Evolutionary conservation across 176 grass and related monocot species (phyloP), one percentile per base, ranked within the genome.

Genomic region (Musa schizocarpa): DNA sequence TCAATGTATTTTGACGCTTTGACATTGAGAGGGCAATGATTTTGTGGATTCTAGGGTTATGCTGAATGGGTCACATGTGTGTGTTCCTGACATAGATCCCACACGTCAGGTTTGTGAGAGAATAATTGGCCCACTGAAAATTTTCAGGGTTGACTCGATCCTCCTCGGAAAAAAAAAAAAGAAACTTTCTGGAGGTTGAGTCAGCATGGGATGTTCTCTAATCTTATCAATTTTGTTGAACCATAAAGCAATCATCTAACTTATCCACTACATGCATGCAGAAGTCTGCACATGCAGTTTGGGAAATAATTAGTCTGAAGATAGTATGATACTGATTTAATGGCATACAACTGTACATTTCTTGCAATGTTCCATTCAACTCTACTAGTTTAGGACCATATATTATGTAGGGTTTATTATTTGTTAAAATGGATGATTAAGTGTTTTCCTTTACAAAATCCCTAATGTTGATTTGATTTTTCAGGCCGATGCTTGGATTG

Each of bases 401-500:
- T n/a, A 50, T 11, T 8, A 50, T 9, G 3, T 49, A 20, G 7
- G 13, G 19, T 9, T n/a, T 50, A 11, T 2, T 21, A 9, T 50
- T 70, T 21, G 0, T n/a, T 27, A 1, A 65, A 13, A 25, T 70
- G 34, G 14, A 50, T 69, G 3, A 19, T 19, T 69, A 0, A 17
- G 16, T 69, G 34, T 3, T 27, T 78, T 48, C 61, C 68, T 54
- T 50, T 62, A 14, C 20, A 19, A 19, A 17, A 6, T 77, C 52
- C 8, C 9, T 27, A 23, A 34, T 56, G 1, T 74, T 7, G 19
- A 29, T 17, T 29, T 68, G 62, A 82, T 63, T 61, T 51, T 80
- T 49, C 73, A 94, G 95, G 91, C 88, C 78, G 82, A 80, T 83
- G 52, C 80, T 78, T 99, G 95, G 95, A 99, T 92, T 51, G 76